Evolutionary conservation across 352 stramenopile species (phyloP).

Genomic region (Phytopythium delawarense): DNA sequence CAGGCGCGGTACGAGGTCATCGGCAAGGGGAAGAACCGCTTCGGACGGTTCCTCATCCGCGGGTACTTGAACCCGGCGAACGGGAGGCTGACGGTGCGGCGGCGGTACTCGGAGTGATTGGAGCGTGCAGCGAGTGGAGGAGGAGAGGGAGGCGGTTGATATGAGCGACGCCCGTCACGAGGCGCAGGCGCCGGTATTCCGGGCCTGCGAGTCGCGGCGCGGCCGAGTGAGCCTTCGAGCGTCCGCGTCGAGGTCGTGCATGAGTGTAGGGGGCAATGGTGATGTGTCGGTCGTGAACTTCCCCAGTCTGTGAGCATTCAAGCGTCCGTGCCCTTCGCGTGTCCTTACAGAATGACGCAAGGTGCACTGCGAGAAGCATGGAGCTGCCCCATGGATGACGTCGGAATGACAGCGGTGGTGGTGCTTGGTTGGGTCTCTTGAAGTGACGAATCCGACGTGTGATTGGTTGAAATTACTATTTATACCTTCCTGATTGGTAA

Average conservation of each 20-base stretch:
- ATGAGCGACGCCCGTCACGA: neutral
- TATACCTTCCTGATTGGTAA: neutral
- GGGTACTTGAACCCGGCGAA: conserved; percentile 49
- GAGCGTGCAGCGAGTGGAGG: neutral
- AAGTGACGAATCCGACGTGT: neutral
- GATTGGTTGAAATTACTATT: neutral
- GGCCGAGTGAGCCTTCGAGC: neutral
- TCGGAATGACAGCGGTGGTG: neutral
- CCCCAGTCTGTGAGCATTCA: too few species aligned
- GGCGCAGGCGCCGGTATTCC: neutral
- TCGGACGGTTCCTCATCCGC: conserved; percentile 61
- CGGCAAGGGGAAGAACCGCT: conserved; percentile 65
- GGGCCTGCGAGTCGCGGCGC: too few species aligned
- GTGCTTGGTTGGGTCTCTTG: neutral
- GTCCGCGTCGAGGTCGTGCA: neutral
- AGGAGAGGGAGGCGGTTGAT: neutral
- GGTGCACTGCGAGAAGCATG: too few species aligned
- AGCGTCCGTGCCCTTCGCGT: too few species aligned
- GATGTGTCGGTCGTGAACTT: neutral
- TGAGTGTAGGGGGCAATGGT: neutral
- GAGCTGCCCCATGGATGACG: too few species aligned
- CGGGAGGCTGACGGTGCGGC: conserved; percentile 43
- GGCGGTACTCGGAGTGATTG: conserved; percentile 50
- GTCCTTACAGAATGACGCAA: too few species aligned
- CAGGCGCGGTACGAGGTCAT: conserved; percentile 47